These are phyloP conservation scores for Tillandsia leiboldiana DNA, from an alignment of 176 grass and related monocot species.

Conservation along the genomic window DNA sequence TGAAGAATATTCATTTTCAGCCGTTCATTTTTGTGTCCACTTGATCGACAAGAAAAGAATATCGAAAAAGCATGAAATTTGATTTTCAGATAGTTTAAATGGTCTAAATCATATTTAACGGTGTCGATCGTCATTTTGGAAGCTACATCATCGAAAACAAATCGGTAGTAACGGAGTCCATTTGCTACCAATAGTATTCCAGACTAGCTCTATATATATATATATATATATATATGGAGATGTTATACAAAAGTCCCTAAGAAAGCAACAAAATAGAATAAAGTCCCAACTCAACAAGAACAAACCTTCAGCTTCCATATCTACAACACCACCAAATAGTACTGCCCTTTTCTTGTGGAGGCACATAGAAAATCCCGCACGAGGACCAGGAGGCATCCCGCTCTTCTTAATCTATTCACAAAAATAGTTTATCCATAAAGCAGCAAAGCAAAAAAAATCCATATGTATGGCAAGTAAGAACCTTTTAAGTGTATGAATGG, in stretches of 20 bases:
- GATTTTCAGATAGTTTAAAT: too few species aligned
- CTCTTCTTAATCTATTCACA: slow-evolving; percentile 76
- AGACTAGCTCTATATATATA: too few species aligned
- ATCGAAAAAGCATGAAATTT: too few species aligned
- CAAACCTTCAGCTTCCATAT: slow-evolving; percentile 96
- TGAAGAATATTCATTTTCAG: too few species aligned
- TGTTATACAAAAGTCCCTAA: slow-evolving; percentile 2
- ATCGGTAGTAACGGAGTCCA: too few species aligned
- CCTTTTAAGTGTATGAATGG: too few species aligned
- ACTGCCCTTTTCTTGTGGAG: slow-evolving; percentile 92
- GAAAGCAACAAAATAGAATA: slow-evolving; percentile 4
- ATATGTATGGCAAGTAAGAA: slow-evolving; percentile 7
- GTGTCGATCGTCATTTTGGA: too few species aligned
- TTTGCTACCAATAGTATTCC: too few species aligned
- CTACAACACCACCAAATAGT: slow-evolving; percentile 86
- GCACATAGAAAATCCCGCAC: slow-evolving; percentile 95
- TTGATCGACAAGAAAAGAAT: too few species aligned
- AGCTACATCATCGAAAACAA: too few species aligned
- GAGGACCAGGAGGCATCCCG: slow-evolving; percentile 87
- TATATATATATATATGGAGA: background rate
- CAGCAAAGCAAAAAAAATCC: slow-evolving; percentile 3
- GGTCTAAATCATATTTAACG: too few species aligned
- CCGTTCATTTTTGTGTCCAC: too few species aligned
- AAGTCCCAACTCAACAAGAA: background rate
- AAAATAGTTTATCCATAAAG: slow-evolving; percentile 7